Percentiles rank a stretch among this genome's conserved stretches.
Evolutionary conservation across 1,284 basidiomycete species (phyloP).

Genomic region (Rhodotorula sp.): DNA sequence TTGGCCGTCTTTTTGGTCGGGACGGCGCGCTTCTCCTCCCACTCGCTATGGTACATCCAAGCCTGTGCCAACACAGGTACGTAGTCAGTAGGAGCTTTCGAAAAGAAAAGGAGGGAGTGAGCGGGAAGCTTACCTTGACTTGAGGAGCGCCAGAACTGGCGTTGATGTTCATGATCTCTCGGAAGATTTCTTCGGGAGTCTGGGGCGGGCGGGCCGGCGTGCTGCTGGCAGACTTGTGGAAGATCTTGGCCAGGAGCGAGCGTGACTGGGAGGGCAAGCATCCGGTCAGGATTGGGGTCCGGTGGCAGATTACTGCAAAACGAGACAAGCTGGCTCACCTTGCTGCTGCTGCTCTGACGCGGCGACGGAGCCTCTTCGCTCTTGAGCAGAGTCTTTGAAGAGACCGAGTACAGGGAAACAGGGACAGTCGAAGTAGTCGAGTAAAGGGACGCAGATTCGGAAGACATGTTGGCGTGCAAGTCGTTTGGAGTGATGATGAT

Average conservation of each 20-base stretch:
- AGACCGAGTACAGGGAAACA: neutral
- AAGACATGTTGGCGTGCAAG: neutral
- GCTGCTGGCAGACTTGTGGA: neutral
- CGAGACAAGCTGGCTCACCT: neutral
- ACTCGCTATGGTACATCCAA: no score
- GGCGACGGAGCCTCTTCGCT: neutral
- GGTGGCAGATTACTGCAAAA: neutral
- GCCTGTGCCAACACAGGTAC: no score
- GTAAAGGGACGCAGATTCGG: conserved; percentile 1
- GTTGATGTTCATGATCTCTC: conserved; percentile 24
- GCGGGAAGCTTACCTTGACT: conserved; percentile 11
- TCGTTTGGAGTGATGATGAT: neutral
- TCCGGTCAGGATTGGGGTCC: neutral
- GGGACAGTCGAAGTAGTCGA: neutral
- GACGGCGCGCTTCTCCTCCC: neutral
- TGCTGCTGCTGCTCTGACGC: neutral
- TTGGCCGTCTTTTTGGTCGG: neutral
- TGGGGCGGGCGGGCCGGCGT: neutral
- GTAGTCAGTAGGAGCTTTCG: no score
- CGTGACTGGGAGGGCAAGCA: neutral
- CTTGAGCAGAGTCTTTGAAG: neutral
- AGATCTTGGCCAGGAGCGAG: neutral
- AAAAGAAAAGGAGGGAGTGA: neutral
- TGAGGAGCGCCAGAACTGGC: conserved; percentile 18
- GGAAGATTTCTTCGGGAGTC: conserved; percentile 6